These are phyloP conservation scores for Acer campestre DNA, from an alignment of 345 rosid species.

Conservation along the genomic window DNA sequence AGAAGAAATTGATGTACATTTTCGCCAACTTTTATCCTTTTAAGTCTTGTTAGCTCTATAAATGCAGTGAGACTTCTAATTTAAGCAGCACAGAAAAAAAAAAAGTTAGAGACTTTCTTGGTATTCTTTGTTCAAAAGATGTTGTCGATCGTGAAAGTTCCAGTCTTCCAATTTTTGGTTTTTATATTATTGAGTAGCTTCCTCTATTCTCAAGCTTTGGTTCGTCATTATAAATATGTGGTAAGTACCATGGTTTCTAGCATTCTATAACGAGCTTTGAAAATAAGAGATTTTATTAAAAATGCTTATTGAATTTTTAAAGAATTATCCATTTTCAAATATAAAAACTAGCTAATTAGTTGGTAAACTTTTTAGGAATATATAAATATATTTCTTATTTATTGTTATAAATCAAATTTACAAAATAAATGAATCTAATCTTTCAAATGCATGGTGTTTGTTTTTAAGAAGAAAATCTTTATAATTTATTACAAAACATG, in stretches of 20 bases:
- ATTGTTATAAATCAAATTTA: too few relatives aligned
- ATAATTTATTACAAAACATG: too few relatives aligned
- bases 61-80: not conserved
- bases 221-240: constrained; percentile 12
- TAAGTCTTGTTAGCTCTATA: not conserved
- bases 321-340: too few relatives aligned
- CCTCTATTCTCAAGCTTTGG: constrained; percentile 9
- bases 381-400: too few relatives aligned
- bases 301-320: too few relatives aligned
- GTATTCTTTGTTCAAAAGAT: not conserved
- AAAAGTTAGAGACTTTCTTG: not conserved
- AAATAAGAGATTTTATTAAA: not conserved
- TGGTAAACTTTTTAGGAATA: too few relatives aligned
- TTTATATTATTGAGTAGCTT: constrained; percentile 7
- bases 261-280: not conserved
- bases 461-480: too few relatives aligned
- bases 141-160: not conserved
- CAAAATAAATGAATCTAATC: too few relatives aligned
- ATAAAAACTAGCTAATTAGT: too few relatives aligned
- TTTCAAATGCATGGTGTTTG: too few relatives aligned
- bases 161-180: constrained; percentile 9
- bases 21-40: too few relatives aligned
- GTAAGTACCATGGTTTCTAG: constrained; percentile 4
- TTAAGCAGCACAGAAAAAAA: not conserved
- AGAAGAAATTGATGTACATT: too few relatives aligned